Evolutionary conservation across 2,329 filamentous ascomycete genomes (phyloP).

Genomic region (Aureobasidium sp.): DNA sequence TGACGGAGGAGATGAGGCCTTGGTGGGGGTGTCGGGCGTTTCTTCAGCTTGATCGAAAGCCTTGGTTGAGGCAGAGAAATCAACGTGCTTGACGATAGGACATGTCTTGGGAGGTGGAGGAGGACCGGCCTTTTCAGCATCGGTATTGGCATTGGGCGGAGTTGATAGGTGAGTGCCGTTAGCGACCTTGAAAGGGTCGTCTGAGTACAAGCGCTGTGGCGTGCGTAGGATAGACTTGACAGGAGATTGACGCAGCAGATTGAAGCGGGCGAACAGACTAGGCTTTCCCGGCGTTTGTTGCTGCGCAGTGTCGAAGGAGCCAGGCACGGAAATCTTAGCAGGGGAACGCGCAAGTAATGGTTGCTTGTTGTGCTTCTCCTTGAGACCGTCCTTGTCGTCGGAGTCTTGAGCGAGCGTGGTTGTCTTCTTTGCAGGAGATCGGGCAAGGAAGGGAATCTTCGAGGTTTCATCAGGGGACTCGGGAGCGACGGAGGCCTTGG

Average conservation of each 20-base stretch:
- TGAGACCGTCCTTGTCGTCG: not conserved
- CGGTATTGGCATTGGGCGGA: slow-evolving; percentile 27
- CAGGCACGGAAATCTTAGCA: slow-evolving; percentile 12
- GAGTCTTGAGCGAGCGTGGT: not conserved
- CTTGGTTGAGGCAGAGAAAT: slow-evolving; percentile 62
- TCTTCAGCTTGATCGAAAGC: slow-evolving; percentile 20
- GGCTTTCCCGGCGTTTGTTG: slow-evolving; percentile 27
- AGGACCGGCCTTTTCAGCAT: slow-evolving; percentile 32
- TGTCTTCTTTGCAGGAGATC: slow-evolving; percentile 26
- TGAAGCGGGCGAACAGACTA: slow-evolving; percentile 36
- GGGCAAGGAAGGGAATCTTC: slow-evolving; percentile 27
- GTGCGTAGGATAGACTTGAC: slow-evolving; percentile 59
- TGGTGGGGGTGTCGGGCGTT: slow-evolving; percentile 21
- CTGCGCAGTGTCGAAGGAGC: slow-evolving; percentile 20
- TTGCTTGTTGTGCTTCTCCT: slow-evolving; percentile 11
- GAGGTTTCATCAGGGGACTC: slow-evolving; percentile 18
- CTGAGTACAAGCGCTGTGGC: slow-evolving; percentile 52
- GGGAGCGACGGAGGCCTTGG: not conserved
- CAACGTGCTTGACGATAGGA: slow-evolving; percentile 69
- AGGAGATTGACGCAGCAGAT: slow-evolving; percentile 45
- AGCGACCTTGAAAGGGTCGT: slow-evolving; percentile 52
- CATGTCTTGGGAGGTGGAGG: slow-evolving; percentile 52
- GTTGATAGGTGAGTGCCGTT: slow-evolving; percentile 51
- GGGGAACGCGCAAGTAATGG: slow-evolving; percentile 19
- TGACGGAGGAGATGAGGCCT: slow-evolving; percentile 26